phyloP scores from a whole-genome alignment of 2,329 filamentous ascomycete genomes.

The Nemania bipapillata region DNA sequence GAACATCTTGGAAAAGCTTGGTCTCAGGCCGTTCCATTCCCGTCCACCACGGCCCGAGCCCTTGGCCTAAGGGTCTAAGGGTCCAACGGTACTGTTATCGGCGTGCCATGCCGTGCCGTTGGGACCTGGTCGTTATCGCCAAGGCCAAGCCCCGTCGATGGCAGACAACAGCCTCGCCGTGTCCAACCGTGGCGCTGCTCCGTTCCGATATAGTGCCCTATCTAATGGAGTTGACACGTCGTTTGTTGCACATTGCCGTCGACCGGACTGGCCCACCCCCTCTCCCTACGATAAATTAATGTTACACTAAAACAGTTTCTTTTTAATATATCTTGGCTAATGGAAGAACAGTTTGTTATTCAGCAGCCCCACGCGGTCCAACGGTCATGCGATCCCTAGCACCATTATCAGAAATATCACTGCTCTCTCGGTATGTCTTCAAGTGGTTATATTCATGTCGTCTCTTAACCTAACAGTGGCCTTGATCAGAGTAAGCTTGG shows the following conservation, averaged over 20 bases:
- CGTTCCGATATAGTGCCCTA: not conserved
- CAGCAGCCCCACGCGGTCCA: constrained; percentile 67
- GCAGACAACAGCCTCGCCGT: not conserved
- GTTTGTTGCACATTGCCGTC: not conserved
- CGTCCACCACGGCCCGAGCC: constrained; percentile 9
- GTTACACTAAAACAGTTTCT: not conserved
- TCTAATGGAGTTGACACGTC: not conserved
- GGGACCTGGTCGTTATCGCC: constrained; percentile 30
- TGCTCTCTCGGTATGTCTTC: constrained; percentile 63
- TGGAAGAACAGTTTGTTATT: constrained; percentile 63
- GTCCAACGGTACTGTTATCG: too few species aligned
- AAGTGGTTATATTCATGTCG: constrained; percentile 24
- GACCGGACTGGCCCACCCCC: not conserved
- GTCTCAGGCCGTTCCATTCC: constrained; percentile 12
- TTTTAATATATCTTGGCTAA: constrained; percentile 34
- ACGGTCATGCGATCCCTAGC: constrained; percentile 61
- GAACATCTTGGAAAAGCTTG: constrained; percentile 32
- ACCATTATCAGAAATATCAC: constrained; percentile 69
- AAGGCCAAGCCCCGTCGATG: constrained; percentile 19
- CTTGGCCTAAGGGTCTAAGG: too few species aligned
- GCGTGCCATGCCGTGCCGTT: constrained; percentile 6
- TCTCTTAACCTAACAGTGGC: constrained; percentile 35
- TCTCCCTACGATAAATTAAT: not conserved
- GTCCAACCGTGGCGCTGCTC: not conserved
- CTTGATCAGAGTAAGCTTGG: constrained; percentile 57